These are phyloP conservation scores for Sphaerosporella brunnea DNA, from an alignment of 495 filamentous ascomycete genomes.

Conservation along the genomic window DNA sequence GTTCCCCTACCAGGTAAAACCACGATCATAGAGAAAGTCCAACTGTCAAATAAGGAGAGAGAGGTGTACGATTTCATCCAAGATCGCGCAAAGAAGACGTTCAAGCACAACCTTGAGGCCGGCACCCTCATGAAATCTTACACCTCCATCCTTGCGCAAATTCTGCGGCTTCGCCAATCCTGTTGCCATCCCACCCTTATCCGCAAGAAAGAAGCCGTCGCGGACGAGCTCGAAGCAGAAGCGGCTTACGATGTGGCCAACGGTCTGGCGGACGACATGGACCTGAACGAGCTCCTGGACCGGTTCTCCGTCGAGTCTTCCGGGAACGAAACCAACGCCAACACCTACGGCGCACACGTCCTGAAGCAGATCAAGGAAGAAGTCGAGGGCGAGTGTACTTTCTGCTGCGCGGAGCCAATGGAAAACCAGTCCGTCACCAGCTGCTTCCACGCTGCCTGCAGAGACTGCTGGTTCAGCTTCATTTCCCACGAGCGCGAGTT, in stretches of 20 bases:
- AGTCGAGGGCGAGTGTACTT: conserved; percentile 73
- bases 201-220: conserved; percentile 62
- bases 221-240: conserved; percentile 73
- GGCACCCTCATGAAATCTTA: conserved; percentile 88
- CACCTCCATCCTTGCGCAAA: conserved; percentile 92
- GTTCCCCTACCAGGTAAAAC: conserved; percentile 69
- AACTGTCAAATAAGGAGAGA: conserved; percentile 65
- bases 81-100: conserved; percentile 60
- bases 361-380: conserved; percentile 81
- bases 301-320: conserved; percentile 46
- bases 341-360: conserved; percentile 69
- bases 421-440: conserved; percentile 79
- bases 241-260: conserved; percentile 60
- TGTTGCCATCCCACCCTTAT: conserved; percentile 88
- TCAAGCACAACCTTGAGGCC: conserved; percentile 69
- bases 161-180: conserved; percentile 79
- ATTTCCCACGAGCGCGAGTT: conserved; percentile 69
- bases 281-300: conserved; percentile 66
- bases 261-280: conserved; percentile 89
- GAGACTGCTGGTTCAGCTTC: conserved; percentile 70
- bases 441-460: conserved; percentile 95
- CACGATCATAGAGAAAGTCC: conserved; percentile 66
- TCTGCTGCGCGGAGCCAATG: conserved; percentile 91
- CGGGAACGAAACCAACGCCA: conserved; percentile 45
- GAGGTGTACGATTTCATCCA: conserved; percentile 86